Conservation (phyloP, 2,329 filamentous ascomycete genomes). For the Elsinoe ampelina region DNA sequence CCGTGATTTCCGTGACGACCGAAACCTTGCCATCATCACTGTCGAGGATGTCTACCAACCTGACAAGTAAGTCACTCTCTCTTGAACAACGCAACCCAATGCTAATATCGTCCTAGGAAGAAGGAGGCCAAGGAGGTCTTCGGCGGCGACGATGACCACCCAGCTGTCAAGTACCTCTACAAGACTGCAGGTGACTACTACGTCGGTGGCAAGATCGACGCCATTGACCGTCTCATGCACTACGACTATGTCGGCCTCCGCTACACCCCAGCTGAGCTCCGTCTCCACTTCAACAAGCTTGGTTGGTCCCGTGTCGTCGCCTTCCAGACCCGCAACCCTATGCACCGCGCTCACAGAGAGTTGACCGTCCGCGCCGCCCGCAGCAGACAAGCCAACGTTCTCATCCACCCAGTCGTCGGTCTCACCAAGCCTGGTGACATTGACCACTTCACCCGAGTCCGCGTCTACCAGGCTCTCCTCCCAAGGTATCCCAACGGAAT, state of each 20-base stretch:
- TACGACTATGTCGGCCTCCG: slow-evolving; percentile 97
- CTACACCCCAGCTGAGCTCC: slow-evolving; percentile 90
- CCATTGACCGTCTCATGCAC: slow-evolving; percentile 89
- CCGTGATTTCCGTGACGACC: slow-evolving; percentile 91
- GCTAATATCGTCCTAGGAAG: slow-evolving; percentile 43
- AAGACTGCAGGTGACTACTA: slow-evolving; percentile 77
- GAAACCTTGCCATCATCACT: slow-evolving; percentile 89
- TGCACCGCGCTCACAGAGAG: slow-evolving; percentile 98
- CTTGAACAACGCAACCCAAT: slow-evolving; percentile 12
- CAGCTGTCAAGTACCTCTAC: slow-evolving; percentile 84
- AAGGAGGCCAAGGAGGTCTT: slow-evolving; percentile 93
- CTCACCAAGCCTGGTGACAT: slow-evolving; percentile 99
- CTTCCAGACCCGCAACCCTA: slow-evolving; percentile 98
- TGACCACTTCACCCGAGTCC: slow-evolving; percentile 98
- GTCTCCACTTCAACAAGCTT: slow-evolving; percentile 97
- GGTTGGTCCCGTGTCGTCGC: slow-evolving; percentile 96
- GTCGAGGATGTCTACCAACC: slow-evolving; percentile 93
- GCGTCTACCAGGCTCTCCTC: slow-evolving; percentile 94
- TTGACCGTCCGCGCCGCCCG: slow-evolving; percentile 94
- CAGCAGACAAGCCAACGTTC: slow-evolving; percentile 91
- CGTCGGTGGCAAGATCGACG: slow-evolving; percentile 90
- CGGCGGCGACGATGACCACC: slow-evolving; percentile 82
- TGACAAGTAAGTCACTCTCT: slow-evolving; percentile 61
- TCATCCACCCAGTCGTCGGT: slow-evolving; percentile 97
- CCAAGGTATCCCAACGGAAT: slow-evolving; percentile 98